These are phyloP conservation scores for Ascochyta koolunga DNA, from an alignment of 2,329 filamentous ascomycete species.

Conservation along the genomic window DNA sequence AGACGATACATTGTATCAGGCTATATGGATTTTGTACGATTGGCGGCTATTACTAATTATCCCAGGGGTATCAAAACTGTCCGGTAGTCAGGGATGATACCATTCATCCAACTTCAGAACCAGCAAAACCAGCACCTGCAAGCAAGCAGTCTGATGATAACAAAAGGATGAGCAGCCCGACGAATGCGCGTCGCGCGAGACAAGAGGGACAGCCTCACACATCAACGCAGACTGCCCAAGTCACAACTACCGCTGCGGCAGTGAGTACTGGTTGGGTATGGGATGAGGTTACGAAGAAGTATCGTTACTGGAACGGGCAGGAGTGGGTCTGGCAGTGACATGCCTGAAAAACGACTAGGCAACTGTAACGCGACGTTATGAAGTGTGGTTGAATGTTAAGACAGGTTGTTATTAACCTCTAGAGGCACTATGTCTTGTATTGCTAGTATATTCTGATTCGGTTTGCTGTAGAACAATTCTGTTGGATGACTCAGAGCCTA, in stretches of 20 bases:
- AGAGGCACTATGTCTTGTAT: background rate
- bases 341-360: background rate
- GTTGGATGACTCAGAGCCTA: background rate
- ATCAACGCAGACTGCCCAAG: background rate
- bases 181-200: no score
- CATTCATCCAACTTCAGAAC: background rate
- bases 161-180: no score
- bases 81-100: background rate
- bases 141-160: no score
- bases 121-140: background rate
- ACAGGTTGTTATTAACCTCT: background rate
- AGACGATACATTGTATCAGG: background rate
- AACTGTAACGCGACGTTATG: background rate
- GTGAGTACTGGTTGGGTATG: background rate
- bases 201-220: no score
- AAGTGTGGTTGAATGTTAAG: background rate
- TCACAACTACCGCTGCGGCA: background rate
- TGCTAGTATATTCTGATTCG: background rate
- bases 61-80: background rate
- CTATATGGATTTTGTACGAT: background rate
- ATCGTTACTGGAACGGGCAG: background rate
- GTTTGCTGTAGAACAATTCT: background rate
- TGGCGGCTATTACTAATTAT: background rate
- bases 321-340: constrained; percentile 1
- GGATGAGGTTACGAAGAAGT: background rate